A percentile compares a stretch with the other conserved stretches of the same genome.
Conservation (phyloP, 805 yeast genomes). For the Yarrowia sp. region DNA sequence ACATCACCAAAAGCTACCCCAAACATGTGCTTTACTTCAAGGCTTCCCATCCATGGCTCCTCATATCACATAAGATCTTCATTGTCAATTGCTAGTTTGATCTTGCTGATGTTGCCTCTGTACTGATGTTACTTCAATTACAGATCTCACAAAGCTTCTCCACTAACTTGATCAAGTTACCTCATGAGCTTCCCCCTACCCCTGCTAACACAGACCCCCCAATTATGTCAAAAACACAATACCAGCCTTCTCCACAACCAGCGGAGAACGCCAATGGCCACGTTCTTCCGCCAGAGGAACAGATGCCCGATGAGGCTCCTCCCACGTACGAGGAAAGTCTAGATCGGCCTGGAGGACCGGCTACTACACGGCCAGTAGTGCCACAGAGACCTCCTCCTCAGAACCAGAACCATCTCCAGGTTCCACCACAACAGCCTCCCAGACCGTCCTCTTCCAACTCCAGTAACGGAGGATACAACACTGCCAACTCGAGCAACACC, state of each 20-base stretch:
- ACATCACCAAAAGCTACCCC: too few relatives aligned
- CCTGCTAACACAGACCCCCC: background rate
- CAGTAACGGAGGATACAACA: background rate
- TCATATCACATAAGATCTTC: too few relatives aligned
- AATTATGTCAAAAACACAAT: slow-evolving; percentile 10
- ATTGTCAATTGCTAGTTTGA: too few relatives aligned
- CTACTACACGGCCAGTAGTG: background rate
- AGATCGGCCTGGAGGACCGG: slow-evolving; percentile 12
- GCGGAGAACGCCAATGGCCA: slow-evolving; percentile 4
- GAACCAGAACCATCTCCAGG: slow-evolving; percentile 1
- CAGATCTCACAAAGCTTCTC: too few relatives aligned
- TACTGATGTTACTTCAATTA: too few relatives aligned
- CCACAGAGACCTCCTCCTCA: background rate
- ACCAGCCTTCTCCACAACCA: background rate
- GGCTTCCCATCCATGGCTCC: too few relatives aligned
- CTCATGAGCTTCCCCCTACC: too few relatives aligned
- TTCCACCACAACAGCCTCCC: background rate
- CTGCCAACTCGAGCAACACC: slow-evolving; percentile 2
- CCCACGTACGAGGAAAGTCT: slow-evolving; percentile 15
- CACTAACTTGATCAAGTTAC: too few relatives aligned
- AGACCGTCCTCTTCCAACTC: slow-evolving; percentile 7
- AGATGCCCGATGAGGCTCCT: slow-evolving; percentile 16
- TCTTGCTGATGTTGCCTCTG: too few relatives aligned
- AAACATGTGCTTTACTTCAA: too few relatives aligned
- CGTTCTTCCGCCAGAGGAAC: slow-evolving; percentile 28